Base-by-base conservation (phyloP, 192 early-diverging fungal species). In the Dispira simplex region DNA sequence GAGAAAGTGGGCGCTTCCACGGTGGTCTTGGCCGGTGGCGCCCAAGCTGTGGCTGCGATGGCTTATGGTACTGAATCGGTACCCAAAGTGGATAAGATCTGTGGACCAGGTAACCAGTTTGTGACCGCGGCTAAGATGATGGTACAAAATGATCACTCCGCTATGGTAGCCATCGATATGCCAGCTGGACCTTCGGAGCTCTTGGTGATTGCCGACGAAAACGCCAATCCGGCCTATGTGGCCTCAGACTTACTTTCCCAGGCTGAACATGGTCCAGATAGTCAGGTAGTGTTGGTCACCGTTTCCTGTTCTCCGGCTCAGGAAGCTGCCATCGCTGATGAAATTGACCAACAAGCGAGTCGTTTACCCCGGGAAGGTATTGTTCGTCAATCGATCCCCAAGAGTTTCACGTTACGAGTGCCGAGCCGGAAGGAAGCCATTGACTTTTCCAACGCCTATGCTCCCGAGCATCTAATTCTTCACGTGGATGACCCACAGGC, bases 21-120 rank as follows among this genome's bases (percentile, higher is more conserved):
- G 59, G 84, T 99, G 62, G 75, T 99, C 47, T 76, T 84, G 62
- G 97, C 95, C 2, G 97, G 97, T 63, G 97, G 97, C 57, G 95
- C 97, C 3, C 97, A 99, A 71, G 97, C 95, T 8, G 89, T 99
- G 48, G 96, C 93, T 21, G 94, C 94, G 11, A 89, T 99, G 89
- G 96, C 96, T n/a, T 97, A 96, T 67, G 96, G 96, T 46, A 99
- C 97, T 4, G 86, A 91, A 69, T 81, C 81, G 0, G 86, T 97
- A 47, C 93, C 95, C 60, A 99, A 99, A 76, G 97, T 98, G 11
- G 97, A 99, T 75, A 99, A 99, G 85, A 99, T 99, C 72, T 98
- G 93, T 75, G 97, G 97, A 32, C 97, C 97, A 11, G 97, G 97
- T 46, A 99, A 99, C 74, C 97, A 99, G 75, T 99, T 91, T 72